Base-by-base conservation (phyloP, 2,329 filamentous ascomycete genomes). In the Bipolaris oryzae region DNA sequence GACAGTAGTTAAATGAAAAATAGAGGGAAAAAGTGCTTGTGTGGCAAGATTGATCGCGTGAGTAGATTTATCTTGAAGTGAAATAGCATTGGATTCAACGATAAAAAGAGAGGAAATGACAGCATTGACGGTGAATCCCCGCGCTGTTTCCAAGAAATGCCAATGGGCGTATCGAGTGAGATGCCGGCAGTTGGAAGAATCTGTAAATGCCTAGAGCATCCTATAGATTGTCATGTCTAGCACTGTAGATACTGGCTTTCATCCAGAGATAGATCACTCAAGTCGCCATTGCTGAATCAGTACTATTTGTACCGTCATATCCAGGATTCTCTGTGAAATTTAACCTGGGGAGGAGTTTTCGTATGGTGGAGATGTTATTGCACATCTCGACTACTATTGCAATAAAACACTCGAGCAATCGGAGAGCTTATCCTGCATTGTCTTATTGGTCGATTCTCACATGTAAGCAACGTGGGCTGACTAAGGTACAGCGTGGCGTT, bases 401-500 rank as follows among this genome's bases (percentile, higher is more conserved):
- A 33, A 5, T 18, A 31, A 31, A 31, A 10, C 5, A 31, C 28
- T 11, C 10, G 5, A 3, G 28, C 42, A 37, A 34, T n/a, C 28
- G 21, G 21, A 46, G 25, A 20, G 16, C 15, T 15, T 21, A 23
- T 41, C 39, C 9, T 3, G 13, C 21, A 23, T 6, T 15, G 7
- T 16, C 13, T 15, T 23, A 45, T 31, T 45, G 25, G 25, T 16
- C 42, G 18, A 15, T 11, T 7, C n/a, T 20, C 25, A 16, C 25
- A 13, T 38, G 11, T 13, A 21, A 34, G 34, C 34, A 21, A 35
- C 4, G 15, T 5, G 20, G 21, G 42, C 43, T 51, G 37, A 43
- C 49, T 55, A 46, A 55, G 23, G 11, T 13, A 2, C 2, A 28
- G 42, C 33, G 53, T 56, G 48, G 48, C 53, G 48, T 44, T 25